Evolutionary conservation across 129 eudicot species (phyloP).

Genomic region (Ambrosia trifida): DNA sequence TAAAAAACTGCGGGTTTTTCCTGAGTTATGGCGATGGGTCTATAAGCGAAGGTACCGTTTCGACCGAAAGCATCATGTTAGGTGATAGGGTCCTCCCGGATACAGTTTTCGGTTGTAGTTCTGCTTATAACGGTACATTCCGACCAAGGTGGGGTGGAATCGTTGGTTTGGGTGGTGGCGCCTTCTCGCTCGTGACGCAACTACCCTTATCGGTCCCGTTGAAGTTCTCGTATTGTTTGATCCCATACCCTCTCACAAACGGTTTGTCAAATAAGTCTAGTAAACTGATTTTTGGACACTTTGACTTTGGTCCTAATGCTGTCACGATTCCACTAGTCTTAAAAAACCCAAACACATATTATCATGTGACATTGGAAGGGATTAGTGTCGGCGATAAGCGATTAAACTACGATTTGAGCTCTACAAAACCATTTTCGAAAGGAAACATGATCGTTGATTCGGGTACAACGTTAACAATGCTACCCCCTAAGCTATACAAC

Average conservation of each 20-base stretch:
- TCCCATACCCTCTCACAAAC: conserved; percentile 21
- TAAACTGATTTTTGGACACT: conserved; percentile 40
- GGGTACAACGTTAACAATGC: conserved; percentile 49
- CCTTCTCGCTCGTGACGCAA: conserved; percentile 38
- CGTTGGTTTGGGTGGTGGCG: conserved; percentile 45
- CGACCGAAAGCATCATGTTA: conserved; percentile 32
- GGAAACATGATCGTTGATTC: conserved; percentile 70
- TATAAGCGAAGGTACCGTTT: conserved; percentile 23
- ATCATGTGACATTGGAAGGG: conserved; percentile 28
- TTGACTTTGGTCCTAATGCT: conserved; percentile 23
- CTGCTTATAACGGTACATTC: conserved; percentile 16
- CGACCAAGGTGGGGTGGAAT: conserved; percentile 21
- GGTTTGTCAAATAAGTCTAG: conserved; percentile 28
- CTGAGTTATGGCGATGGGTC: conserved; percentile 32
- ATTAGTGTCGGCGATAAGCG: conserved; percentile 25
- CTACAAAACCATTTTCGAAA: not conserved
- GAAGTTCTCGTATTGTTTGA: conserved; percentile 35
- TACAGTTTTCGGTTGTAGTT: conserved; percentile 37
- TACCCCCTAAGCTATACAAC: conserved; percentile 21
- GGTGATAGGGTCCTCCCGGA: conserved; percentile 6
- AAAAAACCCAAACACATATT: conserved; percentile 17
- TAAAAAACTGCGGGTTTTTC: conserved; percentile 26
- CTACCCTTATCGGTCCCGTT: not conserved
- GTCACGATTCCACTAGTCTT: conserved; percentile 35
- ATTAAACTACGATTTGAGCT: not conserved